These are phyloP conservation scores for Umbelopsis sp. DNA, from an alignment of 192 early-diverging fungal species.

Conservation along the genomic window DNA sequence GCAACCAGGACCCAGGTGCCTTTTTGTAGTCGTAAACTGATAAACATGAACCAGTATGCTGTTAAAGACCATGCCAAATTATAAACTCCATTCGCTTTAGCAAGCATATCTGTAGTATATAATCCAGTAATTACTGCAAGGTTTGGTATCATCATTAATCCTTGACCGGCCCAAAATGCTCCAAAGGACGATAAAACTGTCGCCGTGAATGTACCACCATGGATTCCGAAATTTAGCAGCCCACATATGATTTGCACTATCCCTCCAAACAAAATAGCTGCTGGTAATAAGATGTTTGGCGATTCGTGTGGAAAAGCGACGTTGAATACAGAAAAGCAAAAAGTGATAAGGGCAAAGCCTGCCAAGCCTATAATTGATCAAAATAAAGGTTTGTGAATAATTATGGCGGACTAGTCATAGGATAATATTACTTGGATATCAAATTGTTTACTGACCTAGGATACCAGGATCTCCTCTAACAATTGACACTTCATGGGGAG, in stretches of 20 bases:
- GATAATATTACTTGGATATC: too few species aligned
- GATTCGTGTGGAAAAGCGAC: constrained; percentile 20
- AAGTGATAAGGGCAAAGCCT: constrained; percentile 25
- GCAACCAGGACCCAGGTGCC: neutral
- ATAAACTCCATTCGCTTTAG: neutral
- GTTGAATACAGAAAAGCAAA: constrained; percentile 21
- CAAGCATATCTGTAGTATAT: neutral
- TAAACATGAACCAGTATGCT: constrained; percentile 9
- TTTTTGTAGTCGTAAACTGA: neutral
- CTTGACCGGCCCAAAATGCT: constrained; percentile 30
- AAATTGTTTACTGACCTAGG: neutral
- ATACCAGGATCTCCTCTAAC: constrained; percentile 6
- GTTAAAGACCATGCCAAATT: neutral
- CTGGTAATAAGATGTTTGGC: constrained; percentile 12
- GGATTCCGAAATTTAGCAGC: constrained; percentile 23
- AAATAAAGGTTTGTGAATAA: neutral
- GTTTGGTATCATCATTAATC: constrained; percentile 25
- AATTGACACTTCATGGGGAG: neutral
- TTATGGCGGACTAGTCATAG: too few species aligned
- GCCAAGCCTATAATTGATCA: neutral
- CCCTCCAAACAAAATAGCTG: constrained; percentile 33
- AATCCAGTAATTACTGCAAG: neutral
- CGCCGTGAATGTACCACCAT: constrained; percentile 31
- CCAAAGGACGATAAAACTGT: constrained; percentile 26
- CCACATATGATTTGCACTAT: constrained; percentile 26